These are phyloP conservation scores for Raphanus hybrid DNA, from an alignment of 441 rosid species.

Conservation along the genomic window DNA sequence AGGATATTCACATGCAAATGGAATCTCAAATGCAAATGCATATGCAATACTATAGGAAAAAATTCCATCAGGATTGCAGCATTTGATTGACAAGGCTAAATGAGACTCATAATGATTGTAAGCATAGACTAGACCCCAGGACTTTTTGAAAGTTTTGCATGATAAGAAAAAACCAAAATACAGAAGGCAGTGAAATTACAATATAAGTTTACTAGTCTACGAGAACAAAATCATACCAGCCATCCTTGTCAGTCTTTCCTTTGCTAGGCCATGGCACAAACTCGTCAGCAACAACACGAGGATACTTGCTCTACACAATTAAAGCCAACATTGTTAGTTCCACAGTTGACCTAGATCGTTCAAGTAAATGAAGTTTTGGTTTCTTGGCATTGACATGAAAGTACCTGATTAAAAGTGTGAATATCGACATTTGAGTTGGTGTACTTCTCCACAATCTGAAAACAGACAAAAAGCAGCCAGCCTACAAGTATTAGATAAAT, in stretches of 20 bases:
- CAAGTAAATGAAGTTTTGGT: neutral
- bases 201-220: neutral
- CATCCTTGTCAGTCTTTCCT: constrained; percentile 40
- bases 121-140: neutral
- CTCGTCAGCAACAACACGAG: constrained; percentile 76
- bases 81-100: constrained; percentile 5
- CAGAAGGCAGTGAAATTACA: neutral
- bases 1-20: constrained; percentile 6
- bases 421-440: constrained; percentile 56
- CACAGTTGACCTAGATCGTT: neutral
- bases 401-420: constrained; percentile 69
- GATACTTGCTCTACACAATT: constrained; percentile 77
- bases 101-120: neutral
- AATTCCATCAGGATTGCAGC: neutral
- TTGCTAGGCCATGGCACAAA: constrained; percentile 70
- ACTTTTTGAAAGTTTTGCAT: neutral
- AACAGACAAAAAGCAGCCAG: neutral
- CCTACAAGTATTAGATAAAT: neutral
- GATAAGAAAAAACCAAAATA: constrained; percentile 1
- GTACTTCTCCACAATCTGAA: constrained; percentile 63
- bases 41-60: neutral
- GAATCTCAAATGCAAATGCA: neutral
- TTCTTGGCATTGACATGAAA: constrained; percentile 8
- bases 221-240: no score
- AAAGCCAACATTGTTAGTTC: constrained; percentile 1